These are phyloP conservation scores for Diaporthe sp. DNA, from an alignment of 2,329 filamentous ascomycete species.

Conservation along the genomic window DNA sequence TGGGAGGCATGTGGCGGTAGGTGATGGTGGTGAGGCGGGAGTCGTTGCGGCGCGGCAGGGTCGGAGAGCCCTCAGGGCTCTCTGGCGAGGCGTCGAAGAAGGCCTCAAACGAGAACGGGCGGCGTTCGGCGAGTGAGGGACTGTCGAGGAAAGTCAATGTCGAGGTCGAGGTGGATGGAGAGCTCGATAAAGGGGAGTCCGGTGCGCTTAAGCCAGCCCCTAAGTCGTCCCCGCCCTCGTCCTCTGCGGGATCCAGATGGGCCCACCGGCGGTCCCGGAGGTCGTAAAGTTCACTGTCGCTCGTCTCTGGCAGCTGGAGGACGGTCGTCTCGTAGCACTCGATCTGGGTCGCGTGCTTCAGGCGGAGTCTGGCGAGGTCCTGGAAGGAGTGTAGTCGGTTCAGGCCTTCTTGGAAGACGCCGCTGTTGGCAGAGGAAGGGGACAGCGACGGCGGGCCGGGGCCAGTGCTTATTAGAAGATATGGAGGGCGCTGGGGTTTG, in stretches of 20 bases:
- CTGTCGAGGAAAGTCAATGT: slow-evolving; percentile 3
- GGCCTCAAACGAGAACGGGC: slow-evolving; percentile 7
- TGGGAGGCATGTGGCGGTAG: slow-evolving; percentile 11
- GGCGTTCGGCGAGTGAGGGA: background rate
- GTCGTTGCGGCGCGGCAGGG: slow-evolving; percentile 8
- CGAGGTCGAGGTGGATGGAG: slow-evolving; percentile 11
- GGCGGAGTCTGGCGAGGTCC: slow-evolving; percentile 28
- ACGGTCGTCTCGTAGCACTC: slow-evolving; percentile 10
- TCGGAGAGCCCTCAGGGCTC: slow-evolving; percentile 34
- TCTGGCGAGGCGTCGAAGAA: slow-evolving; percentile 31
- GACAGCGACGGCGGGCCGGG: slow-evolving; percentile 36
- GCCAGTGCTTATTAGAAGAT: slow-evolving; percentile 34
- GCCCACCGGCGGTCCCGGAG: slow-evolving; percentile 31
- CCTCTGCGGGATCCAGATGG: slow-evolving; percentile 14
- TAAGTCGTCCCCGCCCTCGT: slow-evolving; percentile 28
- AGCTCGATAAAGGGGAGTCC: slow-evolving; percentile 17
- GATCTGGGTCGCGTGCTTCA: slow-evolving; percentile 24
- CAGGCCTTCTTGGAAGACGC: slow-evolving; percentile 23
- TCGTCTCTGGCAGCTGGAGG: slow-evolving; percentile 10
- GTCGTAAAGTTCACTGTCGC: slow-evolving; percentile 12
- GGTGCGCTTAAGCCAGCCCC: slow-evolving; percentile 20
- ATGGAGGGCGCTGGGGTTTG: slow-evolving; percentile 33
- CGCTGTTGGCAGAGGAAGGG: slow-evolving; percentile 19
- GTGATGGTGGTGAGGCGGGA: background rate
- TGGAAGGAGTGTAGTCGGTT: slow-evolving; percentile 33